phyloP scores from a whole-genome alignment of 73 alveolate genomes.

The Symbiodinium pilosum region DNA sequence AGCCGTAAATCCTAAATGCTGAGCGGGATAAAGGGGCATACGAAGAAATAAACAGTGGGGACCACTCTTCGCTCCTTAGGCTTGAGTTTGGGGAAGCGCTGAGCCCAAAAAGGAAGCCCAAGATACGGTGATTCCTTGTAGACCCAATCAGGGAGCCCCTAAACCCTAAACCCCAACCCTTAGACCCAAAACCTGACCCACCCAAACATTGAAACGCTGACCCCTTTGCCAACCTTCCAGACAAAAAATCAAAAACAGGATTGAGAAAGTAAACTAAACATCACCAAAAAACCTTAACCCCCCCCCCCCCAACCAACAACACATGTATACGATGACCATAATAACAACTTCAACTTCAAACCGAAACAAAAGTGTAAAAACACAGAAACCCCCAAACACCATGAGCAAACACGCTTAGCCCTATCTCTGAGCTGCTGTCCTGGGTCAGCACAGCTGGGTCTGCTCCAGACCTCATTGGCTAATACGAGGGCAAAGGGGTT shows the following conservation, averaged over 20 bases:
- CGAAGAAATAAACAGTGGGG: not conserved
- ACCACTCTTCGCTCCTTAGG: not conserved
- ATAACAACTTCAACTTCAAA: too few relatives aligned
- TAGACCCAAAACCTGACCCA: not conserved
- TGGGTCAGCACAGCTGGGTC: constrained; percentile 77
- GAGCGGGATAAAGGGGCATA: not conserved
- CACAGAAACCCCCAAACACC: too few relatives aligned
- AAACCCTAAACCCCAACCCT: not conserved
- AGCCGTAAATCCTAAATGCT: not conserved
- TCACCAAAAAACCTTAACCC: not conserved
- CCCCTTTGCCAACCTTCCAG: not conserved
- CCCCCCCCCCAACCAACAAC: not conserved
- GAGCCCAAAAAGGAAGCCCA: not conserved
- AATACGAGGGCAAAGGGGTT: not conserved
- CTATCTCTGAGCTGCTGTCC: too few relatives aligned
- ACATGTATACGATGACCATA: not conserved
- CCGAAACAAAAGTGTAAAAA: not conserved
- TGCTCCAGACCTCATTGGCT: constrained; percentile 36
- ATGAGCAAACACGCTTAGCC: too few relatives aligned
- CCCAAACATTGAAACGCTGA: not conserved
- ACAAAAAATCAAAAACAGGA: not conserved
- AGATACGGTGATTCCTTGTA: too few relatives aligned
- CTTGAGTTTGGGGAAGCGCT: not conserved
- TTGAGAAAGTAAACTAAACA: not conserved
- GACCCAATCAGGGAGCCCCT: too few relatives aligned